Evolutionary conservation across 2,329 filamentous ascomycete species (phyloP), one percentile per base, ranked within the genome.

Genomic region (Colletotrichum tamarilloi): DNA sequence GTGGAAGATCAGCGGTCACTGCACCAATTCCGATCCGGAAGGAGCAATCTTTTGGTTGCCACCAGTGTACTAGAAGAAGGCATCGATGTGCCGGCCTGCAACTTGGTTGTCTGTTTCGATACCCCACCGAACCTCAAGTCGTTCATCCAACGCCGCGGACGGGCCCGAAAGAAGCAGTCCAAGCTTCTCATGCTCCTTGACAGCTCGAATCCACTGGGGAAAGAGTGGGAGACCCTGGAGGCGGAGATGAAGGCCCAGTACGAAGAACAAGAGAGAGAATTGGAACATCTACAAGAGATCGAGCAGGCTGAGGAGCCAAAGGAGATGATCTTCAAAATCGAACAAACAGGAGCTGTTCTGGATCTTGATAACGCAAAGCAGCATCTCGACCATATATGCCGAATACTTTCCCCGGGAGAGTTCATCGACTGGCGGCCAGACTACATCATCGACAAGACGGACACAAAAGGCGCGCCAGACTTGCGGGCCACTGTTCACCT

Each of bases 361-460:
- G 93, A 93, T 12, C 86, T 95, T 1, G 89, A 94, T 49, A 93
- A 93, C 76, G 93, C 94, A 1, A 90, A 92, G 60, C 82, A 87
- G n/a, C 95, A 97, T 80, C 87, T 98, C 1, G 86, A 93, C 59
- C 94, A 97, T 81, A 97, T 98, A 77, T 98, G 95, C 80, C 84
- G 86, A 0, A 87, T 88, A 0, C 80, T 95, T 0, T 87, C 89
- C 0, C 83, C 84, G 0, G 85, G 84, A 1, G 87, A 89, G 30
- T 94, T 91, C 78, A 86, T 92, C 7, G 90, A 95, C 76, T 84
- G 84, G 22, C 85, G 88, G 1, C 95, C 95, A 0, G 89, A 93
- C 62, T 97, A 95, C 77, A 84, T 90, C 16, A 85, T 91, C 42
- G 79, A 85, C 4, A 79, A 85, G n/a, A 77, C 82, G 22, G 73